phyloP scores from a whole-genome alignment of 345 rosid genomes.

The Camelina hispida region DNA sequence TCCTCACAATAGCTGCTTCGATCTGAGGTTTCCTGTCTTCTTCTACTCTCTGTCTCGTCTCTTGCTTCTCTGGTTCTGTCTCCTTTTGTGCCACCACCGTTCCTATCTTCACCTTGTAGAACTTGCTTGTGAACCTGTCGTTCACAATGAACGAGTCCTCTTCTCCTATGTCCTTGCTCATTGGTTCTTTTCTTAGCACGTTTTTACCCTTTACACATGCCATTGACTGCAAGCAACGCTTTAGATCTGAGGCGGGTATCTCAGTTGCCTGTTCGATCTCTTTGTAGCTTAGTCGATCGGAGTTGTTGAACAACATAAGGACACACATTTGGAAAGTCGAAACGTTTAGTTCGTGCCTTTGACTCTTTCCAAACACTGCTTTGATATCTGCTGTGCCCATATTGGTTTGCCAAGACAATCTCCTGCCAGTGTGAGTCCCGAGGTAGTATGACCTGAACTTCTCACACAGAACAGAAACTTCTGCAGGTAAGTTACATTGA shows the following conservation, averaged over 20 bases:
- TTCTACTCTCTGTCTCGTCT: conserved; percentile 96
- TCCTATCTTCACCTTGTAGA: conserved; percentile 96
- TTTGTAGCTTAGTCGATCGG: conserved; percentile 78
- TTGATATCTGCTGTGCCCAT: conserved; percentile 95
- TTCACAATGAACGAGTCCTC: conserved; percentile 84
- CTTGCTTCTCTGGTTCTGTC: conserved; percentile 95
- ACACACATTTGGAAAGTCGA: conserved; percentile 99
- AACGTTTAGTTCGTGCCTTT: conserved; percentile 91
- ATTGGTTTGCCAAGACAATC: conserved; percentile 96
- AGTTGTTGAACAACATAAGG: conserved; percentile 82
- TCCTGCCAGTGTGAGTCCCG: conserved; percentile 92
- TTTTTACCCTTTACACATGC: conserved; percentile 94
- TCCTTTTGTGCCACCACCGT: conserved; percentile 98
- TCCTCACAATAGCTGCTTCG: conserved; percentile 96
- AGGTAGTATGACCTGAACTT: conserved; percentile 92
- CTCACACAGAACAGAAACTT: conserved; percentile 84
- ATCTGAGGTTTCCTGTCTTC: conserved; percentile 98
- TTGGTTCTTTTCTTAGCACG: conserved; percentile 90
- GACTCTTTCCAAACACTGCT: conserved; percentile 88
- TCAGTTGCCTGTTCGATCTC: conserved; percentile 93
- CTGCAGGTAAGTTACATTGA: conserved; percentile 84
- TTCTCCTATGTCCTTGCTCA: conserved; percentile 92
- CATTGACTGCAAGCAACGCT: conserved; percentile 90
- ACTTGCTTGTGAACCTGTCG: conserved; percentile 90
- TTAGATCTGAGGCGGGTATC: conserved; percentile 83